Conservation (phyloP, 306 rosid species). For the Trifolium dubium region DNA sequence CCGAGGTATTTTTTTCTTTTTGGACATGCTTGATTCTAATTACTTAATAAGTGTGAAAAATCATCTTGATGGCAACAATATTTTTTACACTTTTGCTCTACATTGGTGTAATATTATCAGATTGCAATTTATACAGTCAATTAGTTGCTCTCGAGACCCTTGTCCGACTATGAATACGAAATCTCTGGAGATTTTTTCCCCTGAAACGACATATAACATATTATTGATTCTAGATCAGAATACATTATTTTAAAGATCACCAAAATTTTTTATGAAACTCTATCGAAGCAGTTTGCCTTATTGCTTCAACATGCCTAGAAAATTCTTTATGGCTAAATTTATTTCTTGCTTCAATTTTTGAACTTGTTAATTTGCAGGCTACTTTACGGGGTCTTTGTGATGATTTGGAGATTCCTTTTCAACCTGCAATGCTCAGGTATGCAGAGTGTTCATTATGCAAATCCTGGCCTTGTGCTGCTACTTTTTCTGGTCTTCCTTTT, state of each 20-base stretch:
- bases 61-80: no score
- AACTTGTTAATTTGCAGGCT: slow-evolving; percentile 53
- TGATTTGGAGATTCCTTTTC: slow-evolving; percentile 78
- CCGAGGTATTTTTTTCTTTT: slow-evolving; percentile 58
- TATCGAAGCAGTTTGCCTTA: neutral
- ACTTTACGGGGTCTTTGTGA: slow-evolving; percentile 73
- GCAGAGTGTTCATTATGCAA: slow-evolving; percentile 39
- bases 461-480: slow-evolving; percentile 26
- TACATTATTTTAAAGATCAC: no score
- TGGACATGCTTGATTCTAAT: slow-evolving; percentile 30
- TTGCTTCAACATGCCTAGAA: neutral
- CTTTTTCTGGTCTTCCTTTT: slow-evolving; percentile 16
- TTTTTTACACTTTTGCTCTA: no score
- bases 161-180: neutral
- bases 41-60: slow-evolving; percentile 28
- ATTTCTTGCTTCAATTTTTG: slow-evolving; percentile 11
- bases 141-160: neutral
- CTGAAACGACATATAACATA: neutral
- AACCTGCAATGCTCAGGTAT: slow-evolving; percentile 76
- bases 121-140: neutral
- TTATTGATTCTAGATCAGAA: neutral
- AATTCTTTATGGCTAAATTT: neutral
- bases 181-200: neutral
- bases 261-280: neutral
- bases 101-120: no score